A percentile compares a stretch with the other conserved stretches of the same genome.
These are phyloP conservation scores for Plasmodium cynomolgi DNA, from an alignment of 169 alveolate species.

Conservation along the genomic window DNA sequence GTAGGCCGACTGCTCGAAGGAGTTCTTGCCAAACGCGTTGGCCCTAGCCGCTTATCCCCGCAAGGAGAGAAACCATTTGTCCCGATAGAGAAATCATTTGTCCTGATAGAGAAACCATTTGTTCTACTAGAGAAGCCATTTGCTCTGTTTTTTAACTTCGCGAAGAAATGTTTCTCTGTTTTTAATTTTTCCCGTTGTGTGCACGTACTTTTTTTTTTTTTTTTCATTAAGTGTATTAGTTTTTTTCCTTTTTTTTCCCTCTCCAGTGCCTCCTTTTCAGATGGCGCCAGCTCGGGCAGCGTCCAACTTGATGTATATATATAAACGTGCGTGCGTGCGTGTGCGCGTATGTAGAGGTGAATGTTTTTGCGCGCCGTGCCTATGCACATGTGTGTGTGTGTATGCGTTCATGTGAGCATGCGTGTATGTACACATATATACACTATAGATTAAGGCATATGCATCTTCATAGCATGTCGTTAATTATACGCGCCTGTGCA, in stretches of 20 bases:
- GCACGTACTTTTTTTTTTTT: background rate
- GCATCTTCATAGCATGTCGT: background rate
- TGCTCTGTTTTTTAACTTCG: background rate
- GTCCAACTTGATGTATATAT: background rate
- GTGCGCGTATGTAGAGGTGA: background rate
- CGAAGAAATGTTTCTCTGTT: background rate
- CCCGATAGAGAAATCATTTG: background rate
- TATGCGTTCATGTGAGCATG: background rate
- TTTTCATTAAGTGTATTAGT: background rate
- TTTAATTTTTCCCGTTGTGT: conserved; percentile 9
- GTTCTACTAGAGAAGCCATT: background rate
- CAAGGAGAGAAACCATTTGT: background rate
- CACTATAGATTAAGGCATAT: background rate
- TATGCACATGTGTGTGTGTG: background rate
- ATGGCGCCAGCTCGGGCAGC: background rate
- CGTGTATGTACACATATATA: background rate
- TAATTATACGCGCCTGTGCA: background rate
- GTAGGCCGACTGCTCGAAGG: background rate
- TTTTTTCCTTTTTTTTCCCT: background rate
- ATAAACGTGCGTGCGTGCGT: background rate
- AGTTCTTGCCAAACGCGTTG: background rate
- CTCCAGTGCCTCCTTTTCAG: background rate
- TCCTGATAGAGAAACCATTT: background rate
- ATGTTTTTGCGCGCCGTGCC: background rate
- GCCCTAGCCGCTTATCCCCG: background rate